phyloP scores from a whole-genome alignment of 345 rosid genomes.

The Gossypium mustelinum region DNA sequence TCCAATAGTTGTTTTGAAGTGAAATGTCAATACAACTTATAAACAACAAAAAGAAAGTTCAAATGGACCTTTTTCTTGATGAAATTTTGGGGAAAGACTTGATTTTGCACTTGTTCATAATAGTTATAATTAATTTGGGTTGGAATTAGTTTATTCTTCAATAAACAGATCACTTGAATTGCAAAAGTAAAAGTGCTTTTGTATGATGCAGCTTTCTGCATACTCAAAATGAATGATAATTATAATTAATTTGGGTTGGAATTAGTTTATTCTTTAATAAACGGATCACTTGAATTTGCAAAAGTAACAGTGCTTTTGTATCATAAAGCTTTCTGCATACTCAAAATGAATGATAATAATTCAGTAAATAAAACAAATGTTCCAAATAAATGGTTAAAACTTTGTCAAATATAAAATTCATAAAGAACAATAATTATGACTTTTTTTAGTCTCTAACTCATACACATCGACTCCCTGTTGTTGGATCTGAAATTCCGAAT shows the following conservation, averaged over 20 bases:
- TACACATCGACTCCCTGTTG: background rate
- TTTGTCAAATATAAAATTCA: background rate
- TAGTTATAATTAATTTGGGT: background rate
- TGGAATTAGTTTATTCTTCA: background rate
- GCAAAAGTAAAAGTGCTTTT: background rate
- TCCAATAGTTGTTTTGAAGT: background rate
- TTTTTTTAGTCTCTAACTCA: background rate
- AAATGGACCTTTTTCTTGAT: background rate
- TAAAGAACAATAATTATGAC: background rate
- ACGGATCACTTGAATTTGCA: background rate
- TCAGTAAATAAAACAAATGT: no score
- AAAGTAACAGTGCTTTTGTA: background rate
- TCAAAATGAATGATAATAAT: background rate
- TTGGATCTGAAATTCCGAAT: background rate
- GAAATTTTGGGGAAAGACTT: background rate
- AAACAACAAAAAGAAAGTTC: background rate
- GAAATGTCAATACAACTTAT: background rate
- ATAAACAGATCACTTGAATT: background rate
- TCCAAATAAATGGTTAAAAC: background rate
- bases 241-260: background rate
- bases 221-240: background rate
- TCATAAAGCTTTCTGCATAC: background rate
- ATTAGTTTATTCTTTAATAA: background rate
- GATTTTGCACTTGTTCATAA: background rate
- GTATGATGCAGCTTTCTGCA: background rate